These are phyloP conservation scores for Colletotrichum simmondsii DNA, from an alignment of 2,329 filamentous ascomycete species.

Conservation along the genomic window DNA sequence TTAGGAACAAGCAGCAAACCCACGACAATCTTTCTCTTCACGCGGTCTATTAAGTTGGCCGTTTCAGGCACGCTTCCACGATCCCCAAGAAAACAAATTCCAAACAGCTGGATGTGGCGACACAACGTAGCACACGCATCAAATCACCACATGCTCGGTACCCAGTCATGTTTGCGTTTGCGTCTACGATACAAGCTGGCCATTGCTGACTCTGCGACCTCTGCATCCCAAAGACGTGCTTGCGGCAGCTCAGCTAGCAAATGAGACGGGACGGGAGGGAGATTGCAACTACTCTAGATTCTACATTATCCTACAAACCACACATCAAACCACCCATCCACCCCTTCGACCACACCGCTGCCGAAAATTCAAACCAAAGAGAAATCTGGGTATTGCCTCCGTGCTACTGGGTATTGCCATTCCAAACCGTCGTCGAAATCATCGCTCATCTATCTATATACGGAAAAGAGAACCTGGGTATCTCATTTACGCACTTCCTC, in stretches of 20 bases:
- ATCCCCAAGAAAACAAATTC: not conserved
- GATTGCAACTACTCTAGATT: not conserved
- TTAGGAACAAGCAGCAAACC: not conserved
- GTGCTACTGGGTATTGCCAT: not conserved
- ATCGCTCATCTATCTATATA: not conserved
- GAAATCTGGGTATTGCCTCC: not conserved
- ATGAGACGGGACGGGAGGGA: conserved; percentile 3
- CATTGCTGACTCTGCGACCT: conserved; percentile 9
- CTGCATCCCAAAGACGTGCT: not conserved
- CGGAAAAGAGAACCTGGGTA: not conserved
- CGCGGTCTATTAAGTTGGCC: no score
- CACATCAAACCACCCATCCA: not conserved
- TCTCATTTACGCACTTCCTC: not conserved
- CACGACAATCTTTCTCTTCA: not conserved
- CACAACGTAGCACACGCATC: conserved; percentile 2
- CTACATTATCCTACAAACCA: conserved; percentile 10
- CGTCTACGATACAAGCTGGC: not conserved
- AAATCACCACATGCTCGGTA: not conserved
- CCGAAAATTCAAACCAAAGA: not conserved
- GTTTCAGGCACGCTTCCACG: not conserved
- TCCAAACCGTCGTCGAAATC: not conserved
- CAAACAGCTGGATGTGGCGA: not conserved
- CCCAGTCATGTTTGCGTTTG: not conserved
- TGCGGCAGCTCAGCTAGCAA: conserved; percentile 2
- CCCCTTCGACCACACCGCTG: not conserved